Percentiles rank a stretch among this genome's conserved stretches.
Evolutionary conservation across 148 eudicot genomes (phyloP).

Genomic region (Chenopodium formosanum): DNA sequence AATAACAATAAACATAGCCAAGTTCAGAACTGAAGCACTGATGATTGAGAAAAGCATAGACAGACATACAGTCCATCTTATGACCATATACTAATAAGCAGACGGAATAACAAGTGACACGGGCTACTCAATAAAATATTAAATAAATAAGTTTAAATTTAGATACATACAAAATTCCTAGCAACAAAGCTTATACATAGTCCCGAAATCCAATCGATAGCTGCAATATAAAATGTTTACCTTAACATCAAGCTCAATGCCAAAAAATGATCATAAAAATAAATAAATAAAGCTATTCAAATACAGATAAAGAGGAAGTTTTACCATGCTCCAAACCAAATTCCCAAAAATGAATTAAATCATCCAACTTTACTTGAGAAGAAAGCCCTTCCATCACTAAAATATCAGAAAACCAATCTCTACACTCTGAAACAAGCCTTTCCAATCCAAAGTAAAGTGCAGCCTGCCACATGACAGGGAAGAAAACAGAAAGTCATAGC

Average conservation of each 20-base stretch:
- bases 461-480: conserved; percentile 43
- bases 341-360: conserved; percentile 53
- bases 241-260: conserved; percentile 27
- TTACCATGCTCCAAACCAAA: conserved; percentile 65
- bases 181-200: conserved; percentile 75
- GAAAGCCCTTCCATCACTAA: conserved; percentile 25
- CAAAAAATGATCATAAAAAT: conserved; percentile 18
- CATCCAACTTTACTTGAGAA: conserved; percentile 40
- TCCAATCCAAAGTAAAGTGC: conserved; percentile 86
- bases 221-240: conserved; percentile 58
- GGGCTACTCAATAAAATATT: conserved; percentile 1
- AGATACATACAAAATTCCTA: conserved; percentile 76
- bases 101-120: background rate
- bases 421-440: conserved; percentile 53
- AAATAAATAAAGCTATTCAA: background rate
- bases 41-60: too few species aligned
- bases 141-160: background rate
- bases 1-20: background rate
- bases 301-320: conserved; percentile 14
- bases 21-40: background rate
- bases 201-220: conserved; percentile 53
- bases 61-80: background rate
- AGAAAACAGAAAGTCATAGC: background rate
- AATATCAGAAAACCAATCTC: conserved; percentile 55
- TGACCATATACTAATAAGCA: background rate